Evolutionary conservation across 192 early-diverging fungal genomes (phyloP), one percentile per base, ranked within the genome.

Genomic region (Umbelopsis sp.): DNA sequence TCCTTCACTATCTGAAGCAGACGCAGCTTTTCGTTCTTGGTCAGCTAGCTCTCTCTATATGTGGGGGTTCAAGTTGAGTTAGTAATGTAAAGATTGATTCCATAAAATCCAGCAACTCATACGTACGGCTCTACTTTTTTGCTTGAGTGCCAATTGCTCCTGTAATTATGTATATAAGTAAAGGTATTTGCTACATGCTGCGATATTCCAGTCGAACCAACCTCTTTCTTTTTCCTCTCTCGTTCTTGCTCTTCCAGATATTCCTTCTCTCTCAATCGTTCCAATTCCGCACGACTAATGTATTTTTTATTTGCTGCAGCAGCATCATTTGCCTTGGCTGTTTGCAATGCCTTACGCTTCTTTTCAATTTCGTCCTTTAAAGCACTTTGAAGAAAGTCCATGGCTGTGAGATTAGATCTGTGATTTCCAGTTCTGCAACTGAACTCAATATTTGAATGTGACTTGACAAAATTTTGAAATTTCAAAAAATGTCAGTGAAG

Each of bases 241-340:
- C 75, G 32, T 69, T 84, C 83, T 77, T 88, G 81, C 50, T 88
- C 82, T 31, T 71, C 75, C 4, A 75, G 68, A 76, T 93, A 91
- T 73, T 88, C 78, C 65, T 87, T 65, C 53, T 87, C 85, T 14
- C 87, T 80, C 52, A 85, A 79, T 66, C 80, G 78, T 52, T 96
- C 91, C 24, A 95, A 76, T 75, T 97, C 95, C 32, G 88, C 91
- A 20, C 93, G 85, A 72, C 91, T 90, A 26, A 96, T 74, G 81
- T 96, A 98, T 77, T 95, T 96, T 76, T 88, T 94, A 32, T 82
- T 83, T 31, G 71, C 74, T 45, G 76, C 45, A 12, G 47, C 52
- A 24, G 65, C 70, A 31, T 36, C 75, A 25, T 62, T 71, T 2
- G 69, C 69, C 22, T 68, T 59, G 3, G 74, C 68, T 2, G 79